phyloP scores from a whole-genome alignment of 2,329 filamentous ascomycete species.

The Colletotrichum tropicicola region DNA sequence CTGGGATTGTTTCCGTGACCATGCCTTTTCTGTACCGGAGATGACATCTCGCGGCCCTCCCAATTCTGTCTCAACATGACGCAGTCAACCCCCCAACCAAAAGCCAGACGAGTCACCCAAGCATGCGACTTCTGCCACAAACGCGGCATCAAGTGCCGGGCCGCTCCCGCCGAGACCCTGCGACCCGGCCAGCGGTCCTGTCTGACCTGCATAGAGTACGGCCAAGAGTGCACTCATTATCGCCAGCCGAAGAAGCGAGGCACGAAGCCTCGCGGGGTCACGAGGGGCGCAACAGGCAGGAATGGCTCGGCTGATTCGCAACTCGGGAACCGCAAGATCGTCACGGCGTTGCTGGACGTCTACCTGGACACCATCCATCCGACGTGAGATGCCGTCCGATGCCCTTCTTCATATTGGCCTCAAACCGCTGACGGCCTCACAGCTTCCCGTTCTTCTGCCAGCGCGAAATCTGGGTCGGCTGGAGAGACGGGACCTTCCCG shows the following conservation, averaged over 20 bases:
- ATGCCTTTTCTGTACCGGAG: no score
- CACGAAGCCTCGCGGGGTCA: not conserved
- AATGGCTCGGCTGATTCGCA: not conserved
- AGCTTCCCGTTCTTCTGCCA: slow-evolving; percentile 4
- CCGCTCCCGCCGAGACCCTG: slow-evolving; percentile 4
- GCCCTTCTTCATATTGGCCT: not conserved
- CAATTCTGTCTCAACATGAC: not conserved
- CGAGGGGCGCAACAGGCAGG: not conserved
- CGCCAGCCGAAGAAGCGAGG: slow-evolving; percentile 5
- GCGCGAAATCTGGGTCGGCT: slow-evolving; percentile 5
- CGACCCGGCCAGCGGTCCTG: not conserved
- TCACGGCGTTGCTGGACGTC: not conserved
- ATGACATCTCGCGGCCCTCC: no score
- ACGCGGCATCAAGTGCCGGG: slow-evolving; percentile 25
- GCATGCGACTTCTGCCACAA: slow-evolving; percentile 19
- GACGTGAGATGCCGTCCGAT: not conserved
- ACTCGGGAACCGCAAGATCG: not conserved
- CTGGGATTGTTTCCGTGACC: no score
- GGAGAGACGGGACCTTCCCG: not conserved
- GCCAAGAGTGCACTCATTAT: not conserved
- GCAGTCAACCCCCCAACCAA: not conserved
- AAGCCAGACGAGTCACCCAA: slow-evolving; percentile 8
- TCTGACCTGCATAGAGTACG: not conserved
- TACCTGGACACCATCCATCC: slow-evolving; percentile 7
- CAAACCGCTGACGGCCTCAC: not conserved